Percentiles rank a stretch among this genome's conserved stretches.
Conservation (phyloP, 1,284 basidiomycete genomes). For the Trichosporon sp. region DNA sequence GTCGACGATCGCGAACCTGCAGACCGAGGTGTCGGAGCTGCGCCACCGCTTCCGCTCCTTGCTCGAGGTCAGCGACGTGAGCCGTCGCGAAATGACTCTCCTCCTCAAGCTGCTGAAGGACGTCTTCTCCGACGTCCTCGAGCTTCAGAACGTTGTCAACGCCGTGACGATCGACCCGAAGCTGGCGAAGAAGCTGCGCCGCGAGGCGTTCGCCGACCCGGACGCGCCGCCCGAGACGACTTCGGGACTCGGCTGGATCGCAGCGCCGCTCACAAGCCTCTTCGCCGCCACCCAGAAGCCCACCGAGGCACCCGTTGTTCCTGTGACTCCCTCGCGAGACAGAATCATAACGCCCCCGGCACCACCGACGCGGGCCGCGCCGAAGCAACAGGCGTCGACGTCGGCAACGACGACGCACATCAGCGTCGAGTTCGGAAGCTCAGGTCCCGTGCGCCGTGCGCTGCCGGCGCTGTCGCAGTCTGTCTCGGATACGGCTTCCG, state of each 20-base stretch:
- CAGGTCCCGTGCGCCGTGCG: conserved; percentile 63
- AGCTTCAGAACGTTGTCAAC: conserved; percentile 77
- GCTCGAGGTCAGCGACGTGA: conserved; percentile 61
- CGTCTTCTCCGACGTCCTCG: conserved; percentile 74
- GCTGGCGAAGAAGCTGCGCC: conserved; percentile 64
- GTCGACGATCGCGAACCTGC: conserved; percentile 70
- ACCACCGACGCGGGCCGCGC: conserved; percentile 51
- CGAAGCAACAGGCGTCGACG: conserved; percentile 74
- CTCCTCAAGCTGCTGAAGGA: conserved; percentile 84
- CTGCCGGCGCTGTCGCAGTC: conserved; percentile 52
- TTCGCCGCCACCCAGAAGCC: conserved; percentile 36
- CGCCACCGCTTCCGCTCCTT: conserved; percentile 66
- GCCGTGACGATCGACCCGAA: conserved; percentile 84
- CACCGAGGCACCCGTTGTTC: conserved; percentile 12
- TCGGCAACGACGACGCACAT: conserved; percentile 82
- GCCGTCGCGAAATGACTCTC: conserved; percentile 74
- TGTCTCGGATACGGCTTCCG: background rate
- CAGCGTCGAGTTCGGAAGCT: conserved; percentile 84
- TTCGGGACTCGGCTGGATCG: conserved; percentile 63
- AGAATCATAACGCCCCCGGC: conserved; percentile 12
- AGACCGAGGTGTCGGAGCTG: conserved; percentile 66
- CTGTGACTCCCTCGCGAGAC: background rate
- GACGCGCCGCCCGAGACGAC: conserved; percentile 50
- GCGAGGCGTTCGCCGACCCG: conserved; percentile 56
- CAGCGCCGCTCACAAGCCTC: conserved; percentile 51